These are phyloP conservation scores for Xylaria curta DNA, from an alignment of 495 filamentous ascomycete species.

Conservation along the genomic window DNA sequence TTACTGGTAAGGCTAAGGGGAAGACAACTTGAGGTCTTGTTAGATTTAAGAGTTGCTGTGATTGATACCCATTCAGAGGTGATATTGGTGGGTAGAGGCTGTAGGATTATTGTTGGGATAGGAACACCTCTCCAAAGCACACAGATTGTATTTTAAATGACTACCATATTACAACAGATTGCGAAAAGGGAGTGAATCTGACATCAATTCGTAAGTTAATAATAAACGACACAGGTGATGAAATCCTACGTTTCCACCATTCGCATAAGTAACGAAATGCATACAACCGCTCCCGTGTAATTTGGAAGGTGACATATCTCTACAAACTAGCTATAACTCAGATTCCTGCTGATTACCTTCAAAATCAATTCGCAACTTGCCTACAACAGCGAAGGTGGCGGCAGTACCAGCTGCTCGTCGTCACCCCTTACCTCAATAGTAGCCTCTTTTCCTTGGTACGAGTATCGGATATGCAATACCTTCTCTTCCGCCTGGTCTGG, in stretches of 20 bases:
- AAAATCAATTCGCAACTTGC: no score
- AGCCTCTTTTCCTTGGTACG: background rate
- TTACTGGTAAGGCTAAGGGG: slow-evolving; percentile 23
- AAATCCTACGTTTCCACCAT: no score
- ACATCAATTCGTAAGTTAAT: no score
- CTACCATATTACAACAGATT: background rate
- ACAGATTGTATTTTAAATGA: background rate
- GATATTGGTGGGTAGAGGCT: background rate
- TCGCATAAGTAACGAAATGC: background rate
- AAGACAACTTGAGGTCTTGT: background rate
- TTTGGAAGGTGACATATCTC: background rate
- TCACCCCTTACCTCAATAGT: background rate
- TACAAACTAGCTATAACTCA: background rate
- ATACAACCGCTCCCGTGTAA: background rate
- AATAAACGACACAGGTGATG: no score
- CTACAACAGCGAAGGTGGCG: background rate
- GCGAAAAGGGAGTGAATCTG: background rate
- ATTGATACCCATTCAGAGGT: slow-evolving; percentile 3
- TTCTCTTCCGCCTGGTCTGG: background rate
- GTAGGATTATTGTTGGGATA: background rate
- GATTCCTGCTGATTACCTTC: background rate
- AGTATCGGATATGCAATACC: background rate
- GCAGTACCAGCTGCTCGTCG: background rate
- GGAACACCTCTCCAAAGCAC: background rate
- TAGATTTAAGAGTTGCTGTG: background rate